Evolutionary conservation across 768 basidiomycete genomes (phyloP), one percentile per base, ranked within the genome.

Genomic region (Xanthoconium purpureum): DNA sequence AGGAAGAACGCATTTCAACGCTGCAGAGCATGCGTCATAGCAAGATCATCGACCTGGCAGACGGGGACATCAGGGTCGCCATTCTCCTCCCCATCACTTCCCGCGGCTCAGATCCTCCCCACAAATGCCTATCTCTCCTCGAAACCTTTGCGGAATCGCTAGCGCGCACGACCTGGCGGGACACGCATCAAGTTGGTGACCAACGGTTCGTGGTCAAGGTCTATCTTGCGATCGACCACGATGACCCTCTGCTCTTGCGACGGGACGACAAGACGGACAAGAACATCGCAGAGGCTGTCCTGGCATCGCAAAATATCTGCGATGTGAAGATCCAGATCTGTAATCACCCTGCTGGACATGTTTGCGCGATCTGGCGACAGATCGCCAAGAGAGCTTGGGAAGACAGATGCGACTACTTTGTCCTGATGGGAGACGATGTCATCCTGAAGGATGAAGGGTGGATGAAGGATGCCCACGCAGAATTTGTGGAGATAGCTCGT

Each of bases 21-120:
- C 57, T 78, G 37, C 51, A 59, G 18, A 55, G 18, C 11, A 63
- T 76, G 40, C 63, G 65, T 17, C 44, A 38, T 37, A 83, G 82
- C 58, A 57, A 72, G 43, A 45, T 82, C 10, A 56, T 83, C 29
- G 53, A 75, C 44, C 68, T 84, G 9, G 58, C 65, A 7, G 54
- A 65, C 0, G 64, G 68, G 24, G 66, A 65, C 3, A 69, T 74
- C 50, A 74, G 67, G 7, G 82, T 84, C 60, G 84, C 78, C 2
- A 72, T 84, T 40, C 72, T 85, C 3, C 76, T 85, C 9, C 84
- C 84, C 3, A 75, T 85, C 60, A 84, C 84, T 1, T 84, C 83
- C 9, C 74, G 78, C 1, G 78, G 80, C 5, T 65, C 66, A 0
- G 32, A 56, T 2, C 56, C 66, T 6, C 75, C 75, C 0, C 54